Evolutionary conservation across 1,139 yeast species (phyloP).

Genomic region (Kazachstania sp.): DNA sequence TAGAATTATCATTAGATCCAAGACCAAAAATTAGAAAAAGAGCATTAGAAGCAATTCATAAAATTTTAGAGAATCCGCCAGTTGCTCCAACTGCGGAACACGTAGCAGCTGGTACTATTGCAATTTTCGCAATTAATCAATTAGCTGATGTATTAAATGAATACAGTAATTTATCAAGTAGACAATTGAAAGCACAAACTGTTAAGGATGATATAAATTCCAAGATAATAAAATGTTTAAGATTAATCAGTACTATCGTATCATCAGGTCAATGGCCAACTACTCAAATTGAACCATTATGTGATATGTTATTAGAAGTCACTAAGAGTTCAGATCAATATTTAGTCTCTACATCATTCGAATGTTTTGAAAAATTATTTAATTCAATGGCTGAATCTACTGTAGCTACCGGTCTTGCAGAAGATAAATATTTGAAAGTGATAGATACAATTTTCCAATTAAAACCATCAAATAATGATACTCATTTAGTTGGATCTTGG

Average conservation of each 20-base stretch:
- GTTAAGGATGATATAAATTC: slow-evolving; percentile 44
- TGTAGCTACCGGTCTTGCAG: slow-evolving; percentile 33
- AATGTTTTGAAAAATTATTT: slow-evolving; percentile 80
- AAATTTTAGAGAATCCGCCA: slow-evolving; percentile 60
- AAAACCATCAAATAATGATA: slow-evolving; percentile 73
- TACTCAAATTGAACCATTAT: slow-evolving; percentile 56
- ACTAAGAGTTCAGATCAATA: slow-evolving; percentile 80
- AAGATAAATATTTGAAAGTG: slow-evolving; percentile 54
- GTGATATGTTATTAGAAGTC: slow-evolving; percentile 66
- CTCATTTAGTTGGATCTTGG: slow-evolving; percentile 90
- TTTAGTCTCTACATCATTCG: slow-evolving; percentile 70
- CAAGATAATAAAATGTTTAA: slow-evolving; percentile 65
- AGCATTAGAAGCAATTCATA: slow-evolving; percentile 76
- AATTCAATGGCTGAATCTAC: slow-evolving; percentile 44
- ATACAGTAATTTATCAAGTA: slow-evolving; percentile 32
- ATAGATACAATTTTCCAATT: slow-evolving; percentile 67
- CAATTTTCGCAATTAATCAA: slow-evolving; percentile 53
- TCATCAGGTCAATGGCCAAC: slow-evolving; percentile 78
- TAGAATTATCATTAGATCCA: slow-evolving; percentile 75
- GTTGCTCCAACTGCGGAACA: slow-evolving; percentile 75
- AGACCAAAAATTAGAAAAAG: slow-evolving; percentile 95
- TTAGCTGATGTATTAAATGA: slow-evolving; percentile 39
- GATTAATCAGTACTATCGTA: slow-evolving; percentile 60
- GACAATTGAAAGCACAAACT: slow-evolving; percentile 32
- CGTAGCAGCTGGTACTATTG: slow-evolving; percentile 62